A percentile compares a stretch with the other conserved stretches of the same genome.
Conservation (phyloP, 441 rosid species). For the Populus trichocarpa region DNA sequence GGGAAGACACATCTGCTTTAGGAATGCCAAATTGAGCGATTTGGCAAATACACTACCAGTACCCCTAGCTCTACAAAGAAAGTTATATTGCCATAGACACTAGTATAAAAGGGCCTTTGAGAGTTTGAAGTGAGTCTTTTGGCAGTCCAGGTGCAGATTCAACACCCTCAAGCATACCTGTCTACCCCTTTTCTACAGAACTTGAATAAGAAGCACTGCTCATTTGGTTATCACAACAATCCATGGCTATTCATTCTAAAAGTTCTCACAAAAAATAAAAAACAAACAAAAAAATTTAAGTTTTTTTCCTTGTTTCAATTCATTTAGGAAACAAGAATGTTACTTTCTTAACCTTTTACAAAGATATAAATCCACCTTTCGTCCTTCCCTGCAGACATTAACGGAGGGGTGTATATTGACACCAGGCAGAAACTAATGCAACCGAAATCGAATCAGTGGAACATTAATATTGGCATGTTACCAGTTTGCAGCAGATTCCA, state of each 20-base stretch:
- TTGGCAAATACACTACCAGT: not conserved
- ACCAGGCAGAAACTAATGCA: not conserved
- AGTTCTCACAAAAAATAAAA: not conserved
- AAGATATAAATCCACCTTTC: not conserved
- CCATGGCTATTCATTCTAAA: not conserved
- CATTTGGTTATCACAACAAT: not conserved
- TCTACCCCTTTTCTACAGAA: conserved; percentile 55
- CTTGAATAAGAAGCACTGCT: not conserved
- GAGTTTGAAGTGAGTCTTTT: conserved; percentile 47
- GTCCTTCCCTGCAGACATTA: not conserved
- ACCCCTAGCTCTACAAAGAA: not conserved
- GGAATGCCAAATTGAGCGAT: not conserved
- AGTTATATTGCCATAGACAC: conserved; percentile 58
- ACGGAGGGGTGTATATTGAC: not conserved
- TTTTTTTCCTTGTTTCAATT: not conserved
- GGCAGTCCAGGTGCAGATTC: conserved; percentile 73
- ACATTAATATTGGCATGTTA: not conserved
- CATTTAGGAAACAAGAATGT: not conserved
- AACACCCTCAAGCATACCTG: conserved; percentile 73
- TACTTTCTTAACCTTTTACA: not conserved
- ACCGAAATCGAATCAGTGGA: not conserved
- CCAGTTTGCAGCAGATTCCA: not conserved
- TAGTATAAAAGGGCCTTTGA: conserved; percentile 45
- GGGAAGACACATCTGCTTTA: not conserved
- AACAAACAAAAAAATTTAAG: not conserved